phyloP scores from a whole-genome alignment of 805 yeast genomes.

The Starmerella riodocensis region DNA sequence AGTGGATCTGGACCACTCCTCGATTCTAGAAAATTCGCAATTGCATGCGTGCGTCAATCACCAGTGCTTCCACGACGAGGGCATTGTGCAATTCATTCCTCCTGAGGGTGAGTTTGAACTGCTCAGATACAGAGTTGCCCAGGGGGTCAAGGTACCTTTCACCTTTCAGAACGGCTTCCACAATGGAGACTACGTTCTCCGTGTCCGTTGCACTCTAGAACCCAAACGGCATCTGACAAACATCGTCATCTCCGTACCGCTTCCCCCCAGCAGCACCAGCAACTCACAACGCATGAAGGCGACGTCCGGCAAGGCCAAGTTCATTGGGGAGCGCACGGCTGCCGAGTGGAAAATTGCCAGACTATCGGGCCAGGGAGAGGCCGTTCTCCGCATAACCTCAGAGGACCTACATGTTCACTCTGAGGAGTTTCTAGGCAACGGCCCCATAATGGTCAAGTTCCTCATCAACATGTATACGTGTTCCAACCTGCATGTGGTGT shows the following conservation, averaged over 20 bases:
- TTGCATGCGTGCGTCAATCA: constrained; percentile 80
- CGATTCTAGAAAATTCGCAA: constrained; percentile 54
- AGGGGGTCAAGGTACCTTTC: constrained; percentile 54
- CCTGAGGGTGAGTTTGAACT: constrained; percentile 82
- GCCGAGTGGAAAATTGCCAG: constrained; percentile 61
- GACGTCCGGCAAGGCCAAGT: constrained; percentile 56
- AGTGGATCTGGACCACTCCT: constrained; percentile 57
- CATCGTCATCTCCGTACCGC: constrained; percentile 58
- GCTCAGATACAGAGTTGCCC: constrained; percentile 54
- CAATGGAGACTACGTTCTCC: constrained; percentile 30
- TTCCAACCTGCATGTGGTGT: constrained; percentile 63
- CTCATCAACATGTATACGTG: constrained; percentile 59
- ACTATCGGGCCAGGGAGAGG: constrained; percentile 53
- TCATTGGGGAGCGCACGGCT: constrained; percentile 48
- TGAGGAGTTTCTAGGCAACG: constrained; percentile 2
- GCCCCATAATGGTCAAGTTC: constrained; percentile 58
- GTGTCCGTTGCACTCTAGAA: constrained; percentile 12
- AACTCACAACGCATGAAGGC: constrained; percentile 19
- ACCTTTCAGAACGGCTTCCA: constrained; percentile 37
- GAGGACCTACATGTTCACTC: neutral
- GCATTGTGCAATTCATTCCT: constrained; percentile 60
- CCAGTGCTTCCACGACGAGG: constrained; percentile 49
- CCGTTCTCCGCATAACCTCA: constrained; percentile 48
- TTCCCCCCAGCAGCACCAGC: constrained; percentile 19
- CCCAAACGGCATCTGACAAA: constrained; percentile 21